Percentiles rank a stretch among this genome's conserved stretches.
phyloP scores from a whole-genome alignment of 2,329 filamentous ascomycete genomes.

The Paracoccidioides lutzii region DNA sequence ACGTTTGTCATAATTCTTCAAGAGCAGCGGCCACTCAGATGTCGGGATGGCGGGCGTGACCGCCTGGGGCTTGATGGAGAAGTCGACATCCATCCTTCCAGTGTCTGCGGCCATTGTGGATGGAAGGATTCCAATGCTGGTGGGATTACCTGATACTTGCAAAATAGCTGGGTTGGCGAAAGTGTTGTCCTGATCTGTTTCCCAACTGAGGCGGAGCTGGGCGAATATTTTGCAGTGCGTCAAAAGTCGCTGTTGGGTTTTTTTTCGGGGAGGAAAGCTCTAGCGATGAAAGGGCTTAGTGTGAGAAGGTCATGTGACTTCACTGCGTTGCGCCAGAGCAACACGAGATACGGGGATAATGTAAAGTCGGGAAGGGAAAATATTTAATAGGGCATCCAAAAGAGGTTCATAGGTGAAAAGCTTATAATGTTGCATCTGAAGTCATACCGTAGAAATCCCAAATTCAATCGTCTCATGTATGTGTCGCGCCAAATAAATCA shows the following conservation, averaged over 20 bases:
- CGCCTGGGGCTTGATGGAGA: slow-evolving; percentile 85
- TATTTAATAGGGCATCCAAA: too few species aligned
- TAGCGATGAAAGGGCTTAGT: slow-evolving; percentile 2
- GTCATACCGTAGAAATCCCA: neutral
- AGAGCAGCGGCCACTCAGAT: slow-evolving; percentile 79
- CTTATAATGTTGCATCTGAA: neutral
- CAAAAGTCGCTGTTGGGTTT: neutral
- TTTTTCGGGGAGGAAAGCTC: neutral
- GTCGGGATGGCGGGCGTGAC: slow-evolving; percentile 67
- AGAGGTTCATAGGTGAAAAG: too few species aligned
- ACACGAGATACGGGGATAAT: too few species aligned
- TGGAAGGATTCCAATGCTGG: neutral
- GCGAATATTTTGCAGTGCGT: slow-evolving; percentile 3
- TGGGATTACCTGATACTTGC: too few species aligned
- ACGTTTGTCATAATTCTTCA: slow-evolving; percentile 94
- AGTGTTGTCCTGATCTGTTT: neutral
- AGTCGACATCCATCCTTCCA: slow-evolving; percentile 53
- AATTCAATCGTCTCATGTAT: neutral
- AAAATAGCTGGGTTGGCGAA: neutral
- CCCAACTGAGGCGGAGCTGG: neutral
- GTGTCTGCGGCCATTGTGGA: slow-evolving; percentile 33
- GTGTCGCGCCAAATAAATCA: neutral
- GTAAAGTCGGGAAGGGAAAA: too few species aligned
- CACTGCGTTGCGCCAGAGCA: neutral
- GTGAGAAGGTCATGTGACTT: neutral